These are phyloP conservation scores for Pilatotrama ljubarskyi DNA, from an alignment of 768 basidiomycete species.

Conservation along the genomic window DNA sequence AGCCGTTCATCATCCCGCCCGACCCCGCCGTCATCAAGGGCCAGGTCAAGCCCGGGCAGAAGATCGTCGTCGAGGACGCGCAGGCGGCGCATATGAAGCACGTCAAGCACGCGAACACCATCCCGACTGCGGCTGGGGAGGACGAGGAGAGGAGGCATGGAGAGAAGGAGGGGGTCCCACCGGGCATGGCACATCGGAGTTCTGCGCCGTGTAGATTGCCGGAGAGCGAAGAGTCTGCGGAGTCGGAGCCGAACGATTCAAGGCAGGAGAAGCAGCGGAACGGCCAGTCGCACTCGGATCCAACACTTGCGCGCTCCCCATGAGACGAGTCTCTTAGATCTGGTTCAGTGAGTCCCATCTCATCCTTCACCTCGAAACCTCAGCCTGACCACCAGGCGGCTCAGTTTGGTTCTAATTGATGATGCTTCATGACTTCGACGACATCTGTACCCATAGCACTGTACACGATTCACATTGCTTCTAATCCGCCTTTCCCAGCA, in stretches of 20 bases:
- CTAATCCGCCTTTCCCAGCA: not conserved
- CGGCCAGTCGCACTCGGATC: not conserved
- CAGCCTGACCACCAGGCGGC: no score
- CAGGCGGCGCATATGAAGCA: constrained; percentile 15
- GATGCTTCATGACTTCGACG: not conserved
- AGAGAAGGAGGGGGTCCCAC: constrained; percentile 18
- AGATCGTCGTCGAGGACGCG: constrained; percentile 20
- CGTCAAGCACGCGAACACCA: constrained; percentile 14
- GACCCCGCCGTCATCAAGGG: constrained; percentile 68
- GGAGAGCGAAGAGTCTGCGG: not conserved
- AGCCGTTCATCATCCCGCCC: constrained; percentile 53
- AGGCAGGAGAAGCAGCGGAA: not conserved
- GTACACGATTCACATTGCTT: constrained; percentile 13
- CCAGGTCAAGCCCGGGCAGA: constrained; percentile 43
- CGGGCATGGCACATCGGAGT: constrained; percentile 11
- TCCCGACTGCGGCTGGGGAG: constrained; percentile 9
- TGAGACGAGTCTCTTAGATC: not conserved
- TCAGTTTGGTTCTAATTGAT: no score
- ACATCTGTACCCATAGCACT: not conserved
- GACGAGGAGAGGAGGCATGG: constrained; percentile 7
- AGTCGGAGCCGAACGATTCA: not conserved
- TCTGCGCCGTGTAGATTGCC: constrained; percentile 15
- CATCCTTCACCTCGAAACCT: no score
- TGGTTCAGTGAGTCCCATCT: not conserved
- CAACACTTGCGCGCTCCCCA: not conserved